These are phyloP conservation scores for Mortierella sp. DNA, from an alignment of 371 early-diverging fungal genomes.

Conservation along the genomic window DNA sequence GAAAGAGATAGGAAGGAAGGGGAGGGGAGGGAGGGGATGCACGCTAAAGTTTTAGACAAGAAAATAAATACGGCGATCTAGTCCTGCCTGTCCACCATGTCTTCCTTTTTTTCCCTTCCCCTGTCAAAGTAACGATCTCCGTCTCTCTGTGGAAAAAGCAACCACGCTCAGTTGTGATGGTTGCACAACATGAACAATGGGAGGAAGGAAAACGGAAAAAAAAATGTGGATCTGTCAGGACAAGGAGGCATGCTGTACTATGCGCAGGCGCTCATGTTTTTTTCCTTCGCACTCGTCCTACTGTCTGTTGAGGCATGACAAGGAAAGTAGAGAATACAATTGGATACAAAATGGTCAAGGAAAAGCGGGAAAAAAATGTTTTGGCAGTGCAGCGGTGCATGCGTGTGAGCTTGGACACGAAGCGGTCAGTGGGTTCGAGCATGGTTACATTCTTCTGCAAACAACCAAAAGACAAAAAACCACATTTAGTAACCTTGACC, in stretches of 20 bases:
- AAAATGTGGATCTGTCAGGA: neutral
- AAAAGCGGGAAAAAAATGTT: neutral
- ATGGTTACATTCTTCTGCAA: conserved; percentile 9
- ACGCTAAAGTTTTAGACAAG: neutral
- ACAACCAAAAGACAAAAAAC: neutral
- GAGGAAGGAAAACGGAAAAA: neutral
- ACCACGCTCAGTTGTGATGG: neutral
- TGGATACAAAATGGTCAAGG: neutral
- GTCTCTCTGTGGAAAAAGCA: neutral
- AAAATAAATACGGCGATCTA: neutral
- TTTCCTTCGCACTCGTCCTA: neutral
- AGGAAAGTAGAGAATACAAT: neutral
- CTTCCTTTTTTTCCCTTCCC: neutral
- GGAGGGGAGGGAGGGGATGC: neutral
- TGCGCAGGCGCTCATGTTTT: neutral
- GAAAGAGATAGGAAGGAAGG: neutral
- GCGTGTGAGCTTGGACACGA: too few species aligned
- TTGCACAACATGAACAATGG: conserved; percentile 1
- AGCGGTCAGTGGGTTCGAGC: neutral
- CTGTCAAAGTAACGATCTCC: neutral
- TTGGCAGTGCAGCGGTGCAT: too few species aligned
- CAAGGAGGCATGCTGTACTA: neutral
- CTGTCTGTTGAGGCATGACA: neutral
- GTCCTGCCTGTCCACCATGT: neutral
- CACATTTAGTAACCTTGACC: conserved; percentile 5